Evolutionary conservation across 2,329 filamentous ascomycete species (phyloP).

Genomic region (Hypoxylon sp.): DNA sequence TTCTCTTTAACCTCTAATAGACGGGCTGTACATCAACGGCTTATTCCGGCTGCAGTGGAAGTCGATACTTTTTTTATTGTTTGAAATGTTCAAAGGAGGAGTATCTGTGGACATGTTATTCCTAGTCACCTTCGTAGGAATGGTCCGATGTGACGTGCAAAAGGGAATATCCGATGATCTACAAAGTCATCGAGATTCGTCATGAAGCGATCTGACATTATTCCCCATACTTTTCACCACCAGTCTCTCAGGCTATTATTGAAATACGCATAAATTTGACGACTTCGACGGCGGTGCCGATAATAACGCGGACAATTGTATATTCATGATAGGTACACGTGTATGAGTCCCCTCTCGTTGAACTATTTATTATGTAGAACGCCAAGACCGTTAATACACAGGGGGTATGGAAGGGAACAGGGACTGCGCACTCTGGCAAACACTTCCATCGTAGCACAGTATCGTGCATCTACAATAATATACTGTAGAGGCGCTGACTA

Average conservation of each 20-base stretch:
- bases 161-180: slow-evolving; percentile 29
- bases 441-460: neutral
- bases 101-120: neutral
- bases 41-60: neutral
- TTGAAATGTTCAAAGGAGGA: no score
- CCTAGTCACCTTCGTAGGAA: neutral
- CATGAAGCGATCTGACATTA: slow-evolving; percentile 5
- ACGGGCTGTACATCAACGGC: neutral
- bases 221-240: slow-evolving; percentile 8
- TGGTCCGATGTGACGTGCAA: slow-evolving; percentile 5
- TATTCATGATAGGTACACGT: neutral
- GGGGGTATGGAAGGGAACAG: neutral
- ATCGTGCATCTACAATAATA: slow-evolving; percentile 4
- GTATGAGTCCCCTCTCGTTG: neutral
- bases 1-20: slow-evolving; percentile 4
- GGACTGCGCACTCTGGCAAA: neutral
- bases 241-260: neutral
- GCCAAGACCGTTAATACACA: neutral
- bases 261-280: neutral
- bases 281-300: neutral
- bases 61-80: no score
- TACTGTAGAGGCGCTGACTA: slow-evolving; percentile 13
- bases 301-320: neutral
- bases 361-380: neutral
- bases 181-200: slow-evolving; percentile 12